These are phyloP conservation scores for Mrakia gelida DNA, from an alignment of 768 basidiomycete genomes.

Conservation along the genomic window DNA sequence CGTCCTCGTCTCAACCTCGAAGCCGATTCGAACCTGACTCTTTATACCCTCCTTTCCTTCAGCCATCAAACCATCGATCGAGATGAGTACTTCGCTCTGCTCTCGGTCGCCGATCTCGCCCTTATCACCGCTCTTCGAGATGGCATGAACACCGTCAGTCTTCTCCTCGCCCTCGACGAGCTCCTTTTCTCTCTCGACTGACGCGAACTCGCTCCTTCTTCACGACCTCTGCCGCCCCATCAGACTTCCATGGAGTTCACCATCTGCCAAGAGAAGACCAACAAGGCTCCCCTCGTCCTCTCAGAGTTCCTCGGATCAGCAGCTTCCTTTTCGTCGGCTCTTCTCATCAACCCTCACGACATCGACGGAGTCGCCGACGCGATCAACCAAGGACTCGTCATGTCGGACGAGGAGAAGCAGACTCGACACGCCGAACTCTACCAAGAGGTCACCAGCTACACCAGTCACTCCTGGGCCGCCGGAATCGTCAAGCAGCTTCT, in stretches of 20 bases:
- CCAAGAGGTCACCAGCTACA: constrained; percentile 84
- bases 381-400: constrained; percentile 79
- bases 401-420: constrained; percentile 71
- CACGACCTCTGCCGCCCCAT: not conserved
- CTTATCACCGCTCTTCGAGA: constrained; percentile 93
- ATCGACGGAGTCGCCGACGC: constrained; percentile 79
- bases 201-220: not conserved
- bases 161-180: not conserved
- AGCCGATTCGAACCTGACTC: not conserved
- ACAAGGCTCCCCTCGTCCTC: constrained; percentile 74
- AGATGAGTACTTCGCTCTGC: constrained; percentile 94
- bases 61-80: constrained; percentile 96
- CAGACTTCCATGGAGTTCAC: constrained; percentile 65
- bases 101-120: constrained; percentile 87
- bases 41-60: constrained; percentile 15
- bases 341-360: constrained; percentile 95
- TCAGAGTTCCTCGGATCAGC: constrained; percentile 99
- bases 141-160: constrained; percentile 81
- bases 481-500: constrained; percentile 83
- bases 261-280: constrained; percentile 81
- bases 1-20: not conserved
- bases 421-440: constrained; percentile 68
- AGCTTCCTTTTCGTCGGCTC: constrained; percentile 73
- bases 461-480: constrained; percentile 90
- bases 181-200: not conserved